These are phyloP conservation scores for Peribolospora kevripleyi DNA, from an alignment of 768 basidiomycete species.

Conservation along the genomic window DNA sequence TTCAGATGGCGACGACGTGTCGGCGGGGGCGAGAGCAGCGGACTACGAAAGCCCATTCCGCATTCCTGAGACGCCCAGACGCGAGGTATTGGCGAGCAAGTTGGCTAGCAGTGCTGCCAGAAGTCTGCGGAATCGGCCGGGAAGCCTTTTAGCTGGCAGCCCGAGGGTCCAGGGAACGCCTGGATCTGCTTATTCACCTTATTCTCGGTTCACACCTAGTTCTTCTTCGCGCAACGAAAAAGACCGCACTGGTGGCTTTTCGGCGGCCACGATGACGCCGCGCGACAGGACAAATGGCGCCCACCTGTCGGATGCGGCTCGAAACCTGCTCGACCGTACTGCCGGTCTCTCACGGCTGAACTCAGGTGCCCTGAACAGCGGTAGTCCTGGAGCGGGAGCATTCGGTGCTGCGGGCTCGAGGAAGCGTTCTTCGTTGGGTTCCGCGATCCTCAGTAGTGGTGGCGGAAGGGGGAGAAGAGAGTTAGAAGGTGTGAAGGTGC, in stretches of 20 bases:
- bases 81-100: constrained; percentile 58
- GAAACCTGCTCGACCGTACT: no score
- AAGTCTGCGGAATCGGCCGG: constrained; percentile 33
- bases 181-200: not conserved
- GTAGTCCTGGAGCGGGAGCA: constrained; percentile 3
- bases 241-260: constrained; percentile 1
- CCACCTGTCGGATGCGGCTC: no score
- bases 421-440: not conserved
- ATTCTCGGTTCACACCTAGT: not conserved
- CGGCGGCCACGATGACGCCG: constrained; percentile 7
- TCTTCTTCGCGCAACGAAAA: not conserved
- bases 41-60: constrained; percentile 42
- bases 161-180: not conserved
- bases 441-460: not conserved
- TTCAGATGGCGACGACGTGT: constrained; percentile 22
- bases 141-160: constrained; percentile 10
- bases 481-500: not conserved
- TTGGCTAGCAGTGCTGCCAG: constrained; percentile 60
- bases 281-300: not conserved
- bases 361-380: constrained; percentile 9
- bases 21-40: not conserved
- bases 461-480: not conserved
- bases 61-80: constrained; percentile 45
- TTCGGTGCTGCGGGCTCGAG: constrained; percentile 7
- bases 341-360: not conserved